phyloP scores from a whole-genome alignment of 2,329 filamentous ascomycete genomes.

The Stemphylium beticola region DNA sequence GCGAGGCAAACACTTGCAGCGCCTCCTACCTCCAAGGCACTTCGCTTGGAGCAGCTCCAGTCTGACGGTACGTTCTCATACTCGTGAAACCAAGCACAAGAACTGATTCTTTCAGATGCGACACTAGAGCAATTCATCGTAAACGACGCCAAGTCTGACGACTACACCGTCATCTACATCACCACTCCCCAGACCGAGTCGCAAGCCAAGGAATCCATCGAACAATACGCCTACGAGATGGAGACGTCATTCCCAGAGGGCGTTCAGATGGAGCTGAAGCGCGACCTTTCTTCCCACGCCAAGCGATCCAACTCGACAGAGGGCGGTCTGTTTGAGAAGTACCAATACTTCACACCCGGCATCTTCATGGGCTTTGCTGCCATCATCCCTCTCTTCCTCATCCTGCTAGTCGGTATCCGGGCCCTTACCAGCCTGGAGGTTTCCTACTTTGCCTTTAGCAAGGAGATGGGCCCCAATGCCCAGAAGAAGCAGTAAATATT shows the following conservation, averaged over 20 bases:
- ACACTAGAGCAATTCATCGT: constrained; percentile 30
- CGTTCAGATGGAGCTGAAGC: constrained; percentile 76
- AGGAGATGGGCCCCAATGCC: constrained; percentile 87
- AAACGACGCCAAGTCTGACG: constrained; percentile 52
- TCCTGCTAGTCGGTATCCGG: constrained; percentile 78
- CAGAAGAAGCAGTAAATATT: constrained; percentile 74
- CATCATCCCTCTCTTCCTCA: constrained; percentile 72
- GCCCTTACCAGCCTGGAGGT: constrained; percentile 84
- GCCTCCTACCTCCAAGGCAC: constrained; percentile 20
- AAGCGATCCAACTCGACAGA: constrained; percentile 32
- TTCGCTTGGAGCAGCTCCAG: constrained; percentile 23
- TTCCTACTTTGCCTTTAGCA: constrained; percentile 93
- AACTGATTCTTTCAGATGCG: constrained; percentile 27
- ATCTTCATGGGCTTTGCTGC: constrained; percentile 87
- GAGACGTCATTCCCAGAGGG: constrained; percentile 66
- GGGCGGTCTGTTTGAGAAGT: constrained; percentile 78
- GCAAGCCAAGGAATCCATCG: constrained; percentile 30
- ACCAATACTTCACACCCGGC: constrained; percentile 90
- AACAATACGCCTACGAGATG: constrained; percentile 63
- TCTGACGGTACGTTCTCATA: constrained; percentile 23
- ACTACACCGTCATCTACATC: constrained; percentile 78
- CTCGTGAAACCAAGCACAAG: neutral
- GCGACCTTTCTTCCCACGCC: constrained; percentile 57
- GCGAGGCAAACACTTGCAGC: constrained; percentile 18
- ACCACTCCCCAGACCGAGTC: constrained; percentile 62